These are phyloP conservation scores for Pseudocercospora fuligena DNA, from an alignment of 2,329 filamentous ascomycete species.

Conservation along the genomic window DNA sequence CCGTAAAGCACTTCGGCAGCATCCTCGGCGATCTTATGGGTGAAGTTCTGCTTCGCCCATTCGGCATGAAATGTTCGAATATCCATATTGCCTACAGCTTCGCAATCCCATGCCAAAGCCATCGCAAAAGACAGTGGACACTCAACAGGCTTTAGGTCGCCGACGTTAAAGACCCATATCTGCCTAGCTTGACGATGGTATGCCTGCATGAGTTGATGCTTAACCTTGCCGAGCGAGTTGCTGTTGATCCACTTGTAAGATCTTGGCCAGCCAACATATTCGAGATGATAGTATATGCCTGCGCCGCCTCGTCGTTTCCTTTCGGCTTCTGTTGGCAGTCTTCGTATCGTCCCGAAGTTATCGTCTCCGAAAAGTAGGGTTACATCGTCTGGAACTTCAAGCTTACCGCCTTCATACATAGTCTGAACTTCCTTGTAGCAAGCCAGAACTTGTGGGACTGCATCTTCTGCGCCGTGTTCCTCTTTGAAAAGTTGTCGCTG, in stretches of 20 bases:
- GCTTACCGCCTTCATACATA: conserved; percentile 65
- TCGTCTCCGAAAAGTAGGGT: conserved; percentile 73
- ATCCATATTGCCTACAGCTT: neutral
- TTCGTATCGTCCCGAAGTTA: conserved; percentile 64
- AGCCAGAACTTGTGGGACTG: neutral
- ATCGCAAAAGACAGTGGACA: neutral
- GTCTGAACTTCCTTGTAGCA: conserved; percentile 73
- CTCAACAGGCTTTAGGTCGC: conserved; percentile 69
- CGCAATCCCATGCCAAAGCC: conserved; percentile 37
- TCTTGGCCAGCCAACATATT: conserved; percentile 66
- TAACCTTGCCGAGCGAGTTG: conserved; percentile 65
- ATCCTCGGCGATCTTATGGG: conserved; percentile 50
- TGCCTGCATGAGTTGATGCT: conserved; percentile 68
- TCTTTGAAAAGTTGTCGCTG: neutral
- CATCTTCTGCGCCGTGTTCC: neutral
- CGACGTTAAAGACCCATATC: conserved; percentile 71
- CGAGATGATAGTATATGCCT: conserved; percentile 67
- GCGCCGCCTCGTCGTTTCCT: conserved; percentile 64
- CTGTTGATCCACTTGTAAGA: conserved; percentile 65
- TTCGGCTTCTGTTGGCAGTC: conserved; percentile 65
- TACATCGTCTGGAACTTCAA: conserved; percentile 67
- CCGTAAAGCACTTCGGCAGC: conserved; percentile 59
- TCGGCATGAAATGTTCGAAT: neutral
- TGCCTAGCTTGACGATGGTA: conserved; percentile 62
- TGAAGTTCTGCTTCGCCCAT: conserved; percentile 66